These are phyloP conservation scores for Colletotrichum sp. DNA, from an alignment of 2,329 filamentous ascomycete species.

Conservation along the genomic window DNA sequence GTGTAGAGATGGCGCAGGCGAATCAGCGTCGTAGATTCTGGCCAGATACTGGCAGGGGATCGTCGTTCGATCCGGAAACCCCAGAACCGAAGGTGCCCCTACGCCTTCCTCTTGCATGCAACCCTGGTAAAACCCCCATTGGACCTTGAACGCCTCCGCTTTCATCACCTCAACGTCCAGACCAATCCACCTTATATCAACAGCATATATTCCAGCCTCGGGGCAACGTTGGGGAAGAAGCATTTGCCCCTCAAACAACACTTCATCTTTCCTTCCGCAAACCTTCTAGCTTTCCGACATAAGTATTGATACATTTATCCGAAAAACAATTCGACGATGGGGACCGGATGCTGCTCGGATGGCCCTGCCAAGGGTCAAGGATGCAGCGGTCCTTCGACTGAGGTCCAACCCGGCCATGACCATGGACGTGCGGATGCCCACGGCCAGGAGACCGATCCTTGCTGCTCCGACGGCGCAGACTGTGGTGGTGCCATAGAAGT, in stretches of 20 bases:
- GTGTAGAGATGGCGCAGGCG: neutral
- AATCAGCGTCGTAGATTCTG: neutral
- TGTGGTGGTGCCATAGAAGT: neutral
- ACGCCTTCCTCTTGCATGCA: neutral
- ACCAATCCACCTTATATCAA: neutral
- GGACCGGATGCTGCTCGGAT: conserved; percentile 22
- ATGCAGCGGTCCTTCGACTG: neutral
- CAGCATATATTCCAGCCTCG: neutral
- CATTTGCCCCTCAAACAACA: neutral
- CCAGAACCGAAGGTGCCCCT: neutral
- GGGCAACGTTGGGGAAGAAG: neutral
- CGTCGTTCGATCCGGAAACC: neutral
- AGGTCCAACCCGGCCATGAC: neutral
- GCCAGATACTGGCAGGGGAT: neutral
- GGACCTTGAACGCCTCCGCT: neutral
- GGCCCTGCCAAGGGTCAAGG: neutral
- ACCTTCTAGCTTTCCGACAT: neutral
- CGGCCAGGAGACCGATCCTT: neutral
- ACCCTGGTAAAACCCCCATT: neutral
- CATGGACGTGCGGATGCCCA: conserved; percentile 2
- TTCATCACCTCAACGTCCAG: neutral
- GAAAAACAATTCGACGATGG: neutral
- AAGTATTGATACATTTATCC: neutral
- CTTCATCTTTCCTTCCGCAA: neutral
- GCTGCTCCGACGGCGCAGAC: neutral